A percentile compares a stretch with the other conserved stretches of the same genome.
These are phyloP conservation scores for Metarhizium anisopliae DNA, from an alignment of 2,329 filamentous ascomycete species.

Conservation along the genomic window DNA sequence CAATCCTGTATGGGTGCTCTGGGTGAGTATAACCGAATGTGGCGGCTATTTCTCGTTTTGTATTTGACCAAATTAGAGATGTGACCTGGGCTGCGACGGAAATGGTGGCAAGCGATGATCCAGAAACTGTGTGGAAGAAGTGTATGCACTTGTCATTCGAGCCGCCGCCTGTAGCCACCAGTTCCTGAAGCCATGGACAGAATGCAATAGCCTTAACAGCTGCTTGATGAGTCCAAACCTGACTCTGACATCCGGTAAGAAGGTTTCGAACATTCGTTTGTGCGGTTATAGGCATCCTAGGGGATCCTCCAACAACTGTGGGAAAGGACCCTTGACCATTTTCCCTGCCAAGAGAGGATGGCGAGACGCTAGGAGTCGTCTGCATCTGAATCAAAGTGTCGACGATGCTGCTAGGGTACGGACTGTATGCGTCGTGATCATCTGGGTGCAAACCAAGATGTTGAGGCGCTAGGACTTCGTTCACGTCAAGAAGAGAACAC, in stretches of 20 bases:
- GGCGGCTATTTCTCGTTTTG: conserved; percentile 76
- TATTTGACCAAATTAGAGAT: conserved; percentile 81
- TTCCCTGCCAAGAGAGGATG: not conserved
- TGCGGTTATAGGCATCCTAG: conserved; percentile 2
- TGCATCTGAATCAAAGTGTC: conserved; percentile 11
- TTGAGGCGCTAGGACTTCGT: conserved; percentile 38
- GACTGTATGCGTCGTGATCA: not conserved
- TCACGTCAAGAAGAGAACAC: conserved; percentile 70
- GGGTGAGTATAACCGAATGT: conserved; percentile 92
- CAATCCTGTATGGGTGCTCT: conserved; percentile 80
- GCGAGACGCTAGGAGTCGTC: not conserved
- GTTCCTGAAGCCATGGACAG: conserved; percentile 82
- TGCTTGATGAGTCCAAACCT: conserved; percentile 71
- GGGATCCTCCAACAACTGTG: not conserved
- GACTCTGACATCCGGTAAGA: conserved; percentile 48
- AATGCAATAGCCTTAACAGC: conserved; percentile 97
- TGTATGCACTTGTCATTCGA: conserved; percentile 93
- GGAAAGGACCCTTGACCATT: not conserved
- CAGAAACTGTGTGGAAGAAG: conserved; percentile 84
- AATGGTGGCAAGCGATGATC: conserved; percentile 79
- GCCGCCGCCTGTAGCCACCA: conserved; percentile 85
- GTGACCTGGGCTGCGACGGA: conserved; percentile 91
- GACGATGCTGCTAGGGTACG: not conserved
- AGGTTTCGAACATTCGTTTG: conserved; percentile 37
- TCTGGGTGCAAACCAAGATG: conserved; percentile 2